Percentiles rank a stretch among this genome's conserved stretches.
phyloP scores from a whole-genome alignment of 257 asterid species.

The Capsicum pubescens region DNA sequence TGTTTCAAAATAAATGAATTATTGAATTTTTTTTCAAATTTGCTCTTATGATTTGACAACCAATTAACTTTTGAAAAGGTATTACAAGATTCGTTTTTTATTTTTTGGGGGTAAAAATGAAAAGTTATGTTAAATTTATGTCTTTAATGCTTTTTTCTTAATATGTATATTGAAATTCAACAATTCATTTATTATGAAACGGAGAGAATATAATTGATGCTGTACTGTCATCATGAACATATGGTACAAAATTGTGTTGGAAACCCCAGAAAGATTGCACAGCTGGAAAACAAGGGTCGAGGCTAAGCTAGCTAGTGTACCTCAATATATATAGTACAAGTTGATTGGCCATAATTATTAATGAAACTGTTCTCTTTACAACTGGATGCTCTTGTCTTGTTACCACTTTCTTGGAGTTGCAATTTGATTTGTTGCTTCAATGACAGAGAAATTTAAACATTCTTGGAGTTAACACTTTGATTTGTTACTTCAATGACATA shows the following conservation, averaged over 20 bases:
- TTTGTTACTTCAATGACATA: conserved; percentile 16
- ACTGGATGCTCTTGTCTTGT: conserved; percentile 19
- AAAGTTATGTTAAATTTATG: too few relatives aligned
- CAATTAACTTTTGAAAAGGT: too few relatives aligned
- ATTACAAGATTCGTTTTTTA: too few relatives aligned
- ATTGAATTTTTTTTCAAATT: too few relatives aligned
- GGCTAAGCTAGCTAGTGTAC: not conserved
- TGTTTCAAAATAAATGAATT: too few relatives aligned
- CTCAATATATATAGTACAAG: conserved; percentile 16
- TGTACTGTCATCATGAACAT: not conserved
- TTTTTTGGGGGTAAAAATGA: too few relatives aligned
- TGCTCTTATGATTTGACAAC: too few relatives aligned
- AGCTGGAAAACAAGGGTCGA: conserved; percentile 20
- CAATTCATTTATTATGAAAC: too few relatives aligned
- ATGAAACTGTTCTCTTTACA: conserved; percentile 15
- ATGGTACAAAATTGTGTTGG: not conserved
- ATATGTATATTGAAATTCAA: too few relatives aligned
- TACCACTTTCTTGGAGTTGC: conserved; percentile 26
- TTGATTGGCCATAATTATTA: not conserved
- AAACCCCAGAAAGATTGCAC: conserved; percentile 8
- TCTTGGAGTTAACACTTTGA: not conserved
- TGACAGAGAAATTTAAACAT: conserved; percentile 8
- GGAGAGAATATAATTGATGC: too few relatives aligned
- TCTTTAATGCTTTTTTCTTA: too few relatives aligned
- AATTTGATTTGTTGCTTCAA: not conserved